phyloP scores from a whole-genome alignment of 495 filamentous ascomycete genomes.

The Podospora australis region DNA sequence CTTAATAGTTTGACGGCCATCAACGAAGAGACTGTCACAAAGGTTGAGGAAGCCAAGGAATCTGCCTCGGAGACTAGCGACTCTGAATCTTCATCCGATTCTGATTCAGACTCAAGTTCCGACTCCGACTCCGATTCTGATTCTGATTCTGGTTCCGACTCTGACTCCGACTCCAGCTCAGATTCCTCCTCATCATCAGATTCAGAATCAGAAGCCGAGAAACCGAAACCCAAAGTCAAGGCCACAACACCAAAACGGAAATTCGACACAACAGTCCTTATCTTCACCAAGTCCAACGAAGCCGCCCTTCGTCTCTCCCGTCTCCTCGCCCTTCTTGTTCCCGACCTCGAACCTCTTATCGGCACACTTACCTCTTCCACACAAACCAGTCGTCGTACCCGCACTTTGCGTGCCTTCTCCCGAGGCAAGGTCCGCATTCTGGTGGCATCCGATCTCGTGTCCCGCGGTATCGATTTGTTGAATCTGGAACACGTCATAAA shows the following conservation, averaged over 20 bases:
- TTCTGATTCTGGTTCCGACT: slow-evolving; percentile 24
- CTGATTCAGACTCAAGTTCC: slow-evolving; percentile 24
- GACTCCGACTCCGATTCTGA: slow-evolving; percentile 27
- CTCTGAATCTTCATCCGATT: slow-evolving; percentile 26
- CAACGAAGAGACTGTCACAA: neutral
- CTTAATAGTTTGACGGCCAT: slow-evolving; percentile 38
- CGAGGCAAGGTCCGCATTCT: slow-evolving; percentile 61
- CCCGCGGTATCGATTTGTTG: slow-evolving; percentile 83
- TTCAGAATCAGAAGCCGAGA: slow-evolving; percentile 9
- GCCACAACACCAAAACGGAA: slow-evolving; percentile 1
- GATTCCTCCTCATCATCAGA: slow-evolving; percentile 11
- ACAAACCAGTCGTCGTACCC: slow-evolving; percentile 53
- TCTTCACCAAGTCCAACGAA: slow-evolving; percentile 88
- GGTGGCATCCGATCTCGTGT: slow-evolving; percentile 85
- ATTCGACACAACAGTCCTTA: slow-evolving; percentile 49
- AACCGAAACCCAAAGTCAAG: neutral
- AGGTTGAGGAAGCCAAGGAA: slow-evolving; percentile 12
- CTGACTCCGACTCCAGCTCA: slow-evolving; percentile 12
- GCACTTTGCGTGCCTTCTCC: slow-evolving; percentile 56
- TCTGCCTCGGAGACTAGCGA: slow-evolving; percentile 14
- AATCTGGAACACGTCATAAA: slow-evolving; percentile 81
- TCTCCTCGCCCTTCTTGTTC: slow-evolving; percentile 64
- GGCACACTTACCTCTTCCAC: slow-evolving; percentile 72
- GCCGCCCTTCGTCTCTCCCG: slow-evolving; percentile 71
- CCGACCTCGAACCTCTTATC: slow-evolving; percentile 48